Conservation (phyloP, 2,329 filamentous ascomycete genomes). For the Arthrobotrys sphaeroides region DNA sequence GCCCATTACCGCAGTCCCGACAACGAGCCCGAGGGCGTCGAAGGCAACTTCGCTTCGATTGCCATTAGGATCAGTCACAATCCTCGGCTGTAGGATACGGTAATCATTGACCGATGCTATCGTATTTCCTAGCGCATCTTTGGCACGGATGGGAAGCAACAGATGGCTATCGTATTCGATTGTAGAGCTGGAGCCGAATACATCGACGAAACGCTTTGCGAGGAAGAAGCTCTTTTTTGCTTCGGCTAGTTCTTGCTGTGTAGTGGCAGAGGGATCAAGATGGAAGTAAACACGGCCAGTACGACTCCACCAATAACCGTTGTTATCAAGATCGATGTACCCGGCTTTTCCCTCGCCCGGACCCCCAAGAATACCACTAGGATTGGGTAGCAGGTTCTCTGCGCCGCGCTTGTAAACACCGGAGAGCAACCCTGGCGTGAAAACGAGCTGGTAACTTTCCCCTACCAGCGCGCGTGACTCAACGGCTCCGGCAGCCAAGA, state of each 20-base stretch:
- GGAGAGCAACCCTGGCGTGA: slow-evolving; percentile 3
- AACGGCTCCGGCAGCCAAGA: not conserved
- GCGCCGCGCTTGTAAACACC: not conserved
- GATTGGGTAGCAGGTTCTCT: not conserved
- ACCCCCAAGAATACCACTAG: not conserved
- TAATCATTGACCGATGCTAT: not conserved
- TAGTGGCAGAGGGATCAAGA: not conserved
- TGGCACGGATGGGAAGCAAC: not conserved
- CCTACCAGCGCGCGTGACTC: not conserved
- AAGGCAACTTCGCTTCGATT: not conserved
- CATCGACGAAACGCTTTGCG: not conserved
- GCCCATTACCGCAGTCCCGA: not conserved
- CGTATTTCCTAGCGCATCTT: not conserved
- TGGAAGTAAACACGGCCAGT: not conserved
- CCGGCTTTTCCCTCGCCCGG: not conserved
- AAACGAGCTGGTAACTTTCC: not conserved
- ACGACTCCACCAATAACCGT: slow-evolving; percentile 14
- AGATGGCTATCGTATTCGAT: not conserved
- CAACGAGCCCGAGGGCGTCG: not conserved
- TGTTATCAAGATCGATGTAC: slow-evolving; percentile 15
- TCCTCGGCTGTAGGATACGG: not conserved
- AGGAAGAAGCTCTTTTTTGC: not conserved
- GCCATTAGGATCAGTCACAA: slow-evolving; percentile 4
- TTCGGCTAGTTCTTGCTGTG: not conserved
- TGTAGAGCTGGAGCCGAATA: not conserved